These are phyloP conservation scores for Emericellopsis atlantica DNA, from an alignment of 2,329 filamentous ascomycete genomes.

Conservation along the genomic window DNA sequence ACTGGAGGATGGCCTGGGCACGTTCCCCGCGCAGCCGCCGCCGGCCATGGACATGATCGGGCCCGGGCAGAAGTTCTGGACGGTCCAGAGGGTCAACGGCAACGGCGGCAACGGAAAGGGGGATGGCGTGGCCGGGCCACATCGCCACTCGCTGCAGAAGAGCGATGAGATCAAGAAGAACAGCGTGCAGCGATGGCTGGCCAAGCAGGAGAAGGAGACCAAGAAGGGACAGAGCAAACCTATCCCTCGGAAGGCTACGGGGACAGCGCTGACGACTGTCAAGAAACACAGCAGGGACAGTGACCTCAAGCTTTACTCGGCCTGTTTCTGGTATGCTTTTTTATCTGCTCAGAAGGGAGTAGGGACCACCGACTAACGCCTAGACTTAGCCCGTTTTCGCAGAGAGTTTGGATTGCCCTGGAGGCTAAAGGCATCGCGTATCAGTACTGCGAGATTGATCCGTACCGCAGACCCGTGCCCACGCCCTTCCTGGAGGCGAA, in stretches of 20 bases:
- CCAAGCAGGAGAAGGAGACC: conserved; percentile 52
- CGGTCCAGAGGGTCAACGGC: conserved; percentile 66
- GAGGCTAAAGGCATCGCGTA: conserved; percentile 69
- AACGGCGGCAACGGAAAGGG: conserved; percentile 62
- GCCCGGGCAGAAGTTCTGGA: conserved; percentile 46
- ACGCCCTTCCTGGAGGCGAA: conserved; percentile 57
- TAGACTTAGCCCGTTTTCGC: conserved; percentile 58
- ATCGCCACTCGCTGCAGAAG: conserved; percentile 60
- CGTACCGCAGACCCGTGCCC: conserved; percentile 54
- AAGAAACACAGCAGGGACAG: conserved; percentile 58
- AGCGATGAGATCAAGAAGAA: conserved; percentile 76
- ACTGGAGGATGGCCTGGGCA: conserved; percentile 8
- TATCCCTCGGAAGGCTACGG: conserved; percentile 60
- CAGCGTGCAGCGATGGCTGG: conserved; percentile 53
- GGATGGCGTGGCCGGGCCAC: conserved; percentile 57
- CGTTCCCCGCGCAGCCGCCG: conserved; percentile 2
- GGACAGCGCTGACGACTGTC: conserved; percentile 54
- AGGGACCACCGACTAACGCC: conserved; percentile 1
- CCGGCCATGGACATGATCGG: conserved; percentile 9
- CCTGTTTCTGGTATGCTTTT: conserved; percentile 62
- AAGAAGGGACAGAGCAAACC: conserved; percentile 48
- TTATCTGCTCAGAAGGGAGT: neutral
- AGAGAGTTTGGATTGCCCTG: conserved; percentile 80
- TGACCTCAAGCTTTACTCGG: conserved; percentile 66
- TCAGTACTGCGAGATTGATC: conserved; percentile 78